Base-by-base conservation (phyloP, 805 yeast species). In the Kazachstania africana region DNA sequence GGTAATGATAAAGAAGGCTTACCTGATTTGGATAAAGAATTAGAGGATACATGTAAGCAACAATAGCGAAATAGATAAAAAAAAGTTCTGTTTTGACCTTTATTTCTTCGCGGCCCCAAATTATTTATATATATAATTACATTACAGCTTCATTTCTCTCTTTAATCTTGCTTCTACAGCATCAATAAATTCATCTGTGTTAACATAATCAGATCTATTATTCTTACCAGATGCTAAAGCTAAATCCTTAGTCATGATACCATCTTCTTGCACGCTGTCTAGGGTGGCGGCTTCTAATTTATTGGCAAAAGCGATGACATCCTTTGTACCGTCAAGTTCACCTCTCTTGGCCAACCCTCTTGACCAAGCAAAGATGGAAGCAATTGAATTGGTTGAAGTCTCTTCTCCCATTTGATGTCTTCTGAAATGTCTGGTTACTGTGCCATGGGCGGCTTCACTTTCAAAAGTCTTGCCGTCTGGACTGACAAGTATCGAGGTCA, bases 401-500 rank as follows among this genome's bases (percentile, higher is more conserved):
- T 78, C 83, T 52, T 78, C 75, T 39, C 88, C 88, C 50, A 72
- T 72, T 59, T 80, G 88, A 47, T 76, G 74, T 57, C 73, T 80
- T 70, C 88, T 76, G 62, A 64, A 80, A 53, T 80, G 91, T 70
- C 91, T 75, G 20, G 91, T 80, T 40, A 80, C 91, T 12, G 91
- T 80, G 46, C 91, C 91, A 50, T 80, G 91, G 21, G 91, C 91
- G 37, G 88, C 88, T 57, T 80, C 91, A 37, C 80, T 67, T 62
- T 80, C 91, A 45, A 76, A 80, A n/a, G 85, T 73, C 54, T 78
- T 77, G 26, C 91, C 91, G 59, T 80, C 88, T 32, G 88, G 87
- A 12, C 88, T 76, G 63, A 79, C 75, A 42, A 80, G 67, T 25
- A 75, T 82, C 8, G 91, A 80, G 8, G 91, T 79, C 91, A 80